Conservation (phyloP, 2,329 filamentous ascomycete genomes). For the Botrytis squamosa region DNA sequence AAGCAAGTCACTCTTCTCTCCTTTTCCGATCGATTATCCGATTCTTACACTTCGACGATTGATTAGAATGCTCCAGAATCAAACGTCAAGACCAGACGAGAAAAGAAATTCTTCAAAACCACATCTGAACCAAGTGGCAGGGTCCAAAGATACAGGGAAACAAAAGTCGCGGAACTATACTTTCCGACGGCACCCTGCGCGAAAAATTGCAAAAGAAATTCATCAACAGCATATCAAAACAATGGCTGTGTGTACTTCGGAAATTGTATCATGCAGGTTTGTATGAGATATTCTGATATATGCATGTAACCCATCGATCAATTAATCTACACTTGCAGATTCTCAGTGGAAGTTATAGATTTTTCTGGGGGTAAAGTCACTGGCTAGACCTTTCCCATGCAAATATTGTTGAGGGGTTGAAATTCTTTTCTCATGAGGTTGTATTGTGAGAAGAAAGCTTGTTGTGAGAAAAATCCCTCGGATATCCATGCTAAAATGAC, state of each 20-base stretch:
- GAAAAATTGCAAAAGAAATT: neutral
- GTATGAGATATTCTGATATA: neutral
- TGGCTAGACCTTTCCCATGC: neutral
- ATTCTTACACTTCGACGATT: neutral
- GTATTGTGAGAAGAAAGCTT: neutral
- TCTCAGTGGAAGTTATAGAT: neutral
- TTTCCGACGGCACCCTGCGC: neutral
- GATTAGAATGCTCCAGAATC: neutral
- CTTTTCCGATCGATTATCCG: neutral
- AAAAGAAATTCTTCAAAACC: neutral
- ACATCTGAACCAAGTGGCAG: neutral
- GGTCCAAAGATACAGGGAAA: neutral
- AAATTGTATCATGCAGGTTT: neutral
- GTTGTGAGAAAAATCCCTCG: neutral
- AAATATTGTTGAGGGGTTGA: neutral
- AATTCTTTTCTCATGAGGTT: neutral
- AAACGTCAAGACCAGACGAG: neutral
- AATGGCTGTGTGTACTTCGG: neutral
- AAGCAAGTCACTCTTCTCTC: neutral
- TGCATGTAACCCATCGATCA: slow-evolving; percentile 10
- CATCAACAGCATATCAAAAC: neutral
- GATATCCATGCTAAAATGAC: neutral
- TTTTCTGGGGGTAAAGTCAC: neutral
- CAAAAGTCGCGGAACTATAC: neutral
- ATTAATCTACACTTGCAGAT: slow-evolving; percentile 7